phyloP scores from a whole-genome alignment of 73 alveolate genomes.

The Paramecium primaurelia region DNA sequence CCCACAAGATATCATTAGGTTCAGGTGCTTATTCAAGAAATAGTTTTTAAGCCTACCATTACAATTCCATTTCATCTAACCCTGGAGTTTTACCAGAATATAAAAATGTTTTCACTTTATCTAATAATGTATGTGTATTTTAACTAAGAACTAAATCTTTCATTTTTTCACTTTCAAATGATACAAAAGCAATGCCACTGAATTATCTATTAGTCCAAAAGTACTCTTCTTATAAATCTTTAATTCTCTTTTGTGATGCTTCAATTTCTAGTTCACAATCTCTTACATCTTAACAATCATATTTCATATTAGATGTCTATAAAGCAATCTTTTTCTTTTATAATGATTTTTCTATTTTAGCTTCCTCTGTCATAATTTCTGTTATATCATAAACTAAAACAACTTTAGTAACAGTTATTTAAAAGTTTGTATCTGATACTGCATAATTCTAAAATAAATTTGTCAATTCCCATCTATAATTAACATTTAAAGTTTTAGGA shows the following conservation, averaged over 20 bases:
- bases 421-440: neutral
- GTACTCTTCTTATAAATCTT: neutral
- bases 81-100: slow-evolving; percentile 7
- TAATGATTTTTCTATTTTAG: neutral
- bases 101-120: neutral
- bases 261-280: slow-evolving; percentile 23
- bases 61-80: neutral
- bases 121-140: neutral
- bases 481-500: neutral
- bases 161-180: slow-evolving; percentile 55
- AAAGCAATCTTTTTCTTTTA: slow-evolving; percentile 28
- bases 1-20: slow-evolving; percentile 60
- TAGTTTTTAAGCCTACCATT: neutral
- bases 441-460: slow-evolving; percentile 16
- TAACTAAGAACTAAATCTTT: neutral
- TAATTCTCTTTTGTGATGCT: neutral
- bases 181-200: slow-evolving; percentile 54
- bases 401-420: slow-evolving; percentile 37
- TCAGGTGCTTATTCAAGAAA: slow-evolving; percentile 54
- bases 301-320: slow-evolving; percentile 19
- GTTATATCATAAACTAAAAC: slow-evolving; percentile 37
- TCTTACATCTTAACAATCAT: neutral
- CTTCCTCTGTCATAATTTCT: slow-evolving; percentile 22
- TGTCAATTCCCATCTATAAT: slow-evolving; percentile 39
- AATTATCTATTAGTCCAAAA: neutral